These are phyloP conservation scores for Phaffia australis DNA, from an alignment of 768 basidiomycete genomes.

Conservation along the genomic window DNA sequence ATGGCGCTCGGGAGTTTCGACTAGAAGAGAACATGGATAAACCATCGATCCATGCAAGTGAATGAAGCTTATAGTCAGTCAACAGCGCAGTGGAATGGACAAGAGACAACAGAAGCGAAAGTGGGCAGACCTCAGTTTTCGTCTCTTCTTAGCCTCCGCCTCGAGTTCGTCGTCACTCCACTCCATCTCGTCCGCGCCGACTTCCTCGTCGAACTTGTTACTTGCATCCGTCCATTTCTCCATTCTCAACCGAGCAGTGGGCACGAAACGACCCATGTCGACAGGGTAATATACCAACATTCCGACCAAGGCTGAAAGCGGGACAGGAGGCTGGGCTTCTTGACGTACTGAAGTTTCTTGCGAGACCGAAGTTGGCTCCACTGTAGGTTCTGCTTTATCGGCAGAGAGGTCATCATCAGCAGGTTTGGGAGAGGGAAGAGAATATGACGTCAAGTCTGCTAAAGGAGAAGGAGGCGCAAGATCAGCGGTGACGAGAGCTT, in stretches of 20 bases:
- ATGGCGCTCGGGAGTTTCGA: constrained; percentile 2
- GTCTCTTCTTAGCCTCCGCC: constrained; percentile 17
- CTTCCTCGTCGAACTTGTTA: constrained; percentile 25
- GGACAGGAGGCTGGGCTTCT: not conserved
- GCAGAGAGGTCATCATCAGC: not conserved
- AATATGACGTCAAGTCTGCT: too few species aligned
- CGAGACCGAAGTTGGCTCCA: not conserved
- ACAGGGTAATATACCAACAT: constrained; percentile 16
- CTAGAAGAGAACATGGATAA: not conserved
- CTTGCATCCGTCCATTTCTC: constrained; percentile 25
- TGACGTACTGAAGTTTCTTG: not conserved
- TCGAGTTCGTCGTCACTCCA: constrained; percentile 24
- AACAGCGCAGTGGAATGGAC: not conserved
- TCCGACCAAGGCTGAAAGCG: constrained; percentile 7
- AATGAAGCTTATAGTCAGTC: not conserved
- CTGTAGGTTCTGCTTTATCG: not conserved
- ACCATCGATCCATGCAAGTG: too few species aligned
- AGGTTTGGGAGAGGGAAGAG: too few species aligned
- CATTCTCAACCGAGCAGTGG: constrained; percentile 13
- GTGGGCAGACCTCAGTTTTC: constrained; percentile 16
- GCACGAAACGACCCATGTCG: constrained; percentile 7
- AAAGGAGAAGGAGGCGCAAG: too few species aligned
- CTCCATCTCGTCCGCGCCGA: constrained; percentile 23
- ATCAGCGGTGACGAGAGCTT: constrained; percentile 4
- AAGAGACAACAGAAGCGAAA: too few species aligned